Evolutionary conservation across 306 rosid genomes (phyloP), one percentile per base, ranked within the genome.

Genomic region (Casuarina equisetifolia): DNA sequence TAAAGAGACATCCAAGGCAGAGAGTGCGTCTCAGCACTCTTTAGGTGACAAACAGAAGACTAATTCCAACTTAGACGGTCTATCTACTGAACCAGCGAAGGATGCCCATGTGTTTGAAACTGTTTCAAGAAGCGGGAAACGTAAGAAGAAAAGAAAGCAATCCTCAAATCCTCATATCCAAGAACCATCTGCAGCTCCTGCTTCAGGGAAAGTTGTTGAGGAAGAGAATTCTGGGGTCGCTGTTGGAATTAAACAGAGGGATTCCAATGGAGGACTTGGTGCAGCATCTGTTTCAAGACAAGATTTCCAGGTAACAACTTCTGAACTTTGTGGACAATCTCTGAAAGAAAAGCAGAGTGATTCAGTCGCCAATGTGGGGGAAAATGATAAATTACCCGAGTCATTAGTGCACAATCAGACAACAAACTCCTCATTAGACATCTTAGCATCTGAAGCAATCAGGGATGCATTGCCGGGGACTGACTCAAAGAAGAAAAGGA

Each of bases 181-280:
- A 62, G 84, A 5, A 48, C 64, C 50, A 72, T 35, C 39, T 78
- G 80, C 73, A 25, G 80, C 70, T 79, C 81, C 88, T 80, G 75
- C 82, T 75, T 78, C 85, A 9, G 59, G 73, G 76, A 86, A 77
- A 35, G 87, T 72, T 83, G 74, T 70, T 74, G 74, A 70, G 76
- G 79, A 77, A 76, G 78, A 79, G 83, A 64, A 9, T 61, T 73
- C 81, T 68, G 36, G 71, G 54, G 73, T 19, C 49, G 45, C 44
- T 36, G 58, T 79, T 17, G 63, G 54, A 52, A 55, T 58, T 68
- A 69, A 74, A 25, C 42, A n/a, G 45, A 69, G 66, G 70, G 42
- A 11, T 54, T 73, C 63, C 44, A 70, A 78, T 74, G 80, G 69
- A 54, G 73, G 63, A 69, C 75, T 64, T 74, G 25, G 51, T 70